Conservation (phyloP, 352 stramenopile genomes). For the Phytophthora multivora region DNA sequence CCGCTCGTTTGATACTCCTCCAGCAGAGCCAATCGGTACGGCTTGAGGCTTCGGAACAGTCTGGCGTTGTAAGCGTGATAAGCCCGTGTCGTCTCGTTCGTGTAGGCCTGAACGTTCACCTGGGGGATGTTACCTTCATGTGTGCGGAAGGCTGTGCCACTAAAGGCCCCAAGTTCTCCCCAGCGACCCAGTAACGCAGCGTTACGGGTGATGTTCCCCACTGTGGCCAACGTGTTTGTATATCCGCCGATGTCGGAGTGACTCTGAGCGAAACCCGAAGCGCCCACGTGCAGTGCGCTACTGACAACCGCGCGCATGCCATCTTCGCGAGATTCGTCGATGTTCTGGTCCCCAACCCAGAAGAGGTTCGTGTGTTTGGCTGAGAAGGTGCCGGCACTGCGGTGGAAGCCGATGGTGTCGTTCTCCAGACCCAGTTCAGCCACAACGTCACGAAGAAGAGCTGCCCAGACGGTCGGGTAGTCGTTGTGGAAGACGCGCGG, state of each 20-base stretch:
- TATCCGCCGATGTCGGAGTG: slow-evolving; percentile 35
- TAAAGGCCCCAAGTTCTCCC: slow-evolving; percentile 32
- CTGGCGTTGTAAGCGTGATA: slow-evolving; percentile 35
- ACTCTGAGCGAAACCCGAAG: slow-evolving; percentile 28
- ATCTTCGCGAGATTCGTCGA: slow-evolving; percentile 30
- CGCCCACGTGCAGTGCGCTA: slow-evolving; percentile 28
- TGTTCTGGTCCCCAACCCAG: slow-evolving; percentile 38
- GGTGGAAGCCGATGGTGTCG: slow-evolving; percentile 35
- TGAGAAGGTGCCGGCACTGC: slow-evolving; percentile 33
- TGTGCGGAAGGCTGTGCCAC: slow-evolving; percentile 29
- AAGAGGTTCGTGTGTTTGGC: slow-evolving; percentile 35
- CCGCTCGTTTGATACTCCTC: slow-evolving; percentile 25
- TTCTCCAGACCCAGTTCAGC: slow-evolving; percentile 27
- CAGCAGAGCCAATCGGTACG: slow-evolving; percentile 26
- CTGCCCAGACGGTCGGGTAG: slow-evolving; percentile 33
- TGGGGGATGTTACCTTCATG: slow-evolving; percentile 37
- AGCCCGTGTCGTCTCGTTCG: slow-evolving; percentile 20
- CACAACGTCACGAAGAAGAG: slow-evolving; percentile 25
- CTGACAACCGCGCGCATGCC: slow-evolving; percentile 33
- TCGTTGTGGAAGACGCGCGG: slow-evolving; percentile 33
- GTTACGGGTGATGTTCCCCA: slow-evolving; percentile 33
- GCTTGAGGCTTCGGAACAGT: slow-evolving; percentile 32
- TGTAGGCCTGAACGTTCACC: slow-evolving; percentile 36
- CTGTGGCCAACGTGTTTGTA: slow-evolving; percentile 27
- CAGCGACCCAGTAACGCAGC: slow-evolving; percentile 29